Percentiles rank a stretch among this genome's conserved stretches.
phyloP scores from a whole-genome alignment of 306 rosid genomes.

The Corylus americana region DNA sequence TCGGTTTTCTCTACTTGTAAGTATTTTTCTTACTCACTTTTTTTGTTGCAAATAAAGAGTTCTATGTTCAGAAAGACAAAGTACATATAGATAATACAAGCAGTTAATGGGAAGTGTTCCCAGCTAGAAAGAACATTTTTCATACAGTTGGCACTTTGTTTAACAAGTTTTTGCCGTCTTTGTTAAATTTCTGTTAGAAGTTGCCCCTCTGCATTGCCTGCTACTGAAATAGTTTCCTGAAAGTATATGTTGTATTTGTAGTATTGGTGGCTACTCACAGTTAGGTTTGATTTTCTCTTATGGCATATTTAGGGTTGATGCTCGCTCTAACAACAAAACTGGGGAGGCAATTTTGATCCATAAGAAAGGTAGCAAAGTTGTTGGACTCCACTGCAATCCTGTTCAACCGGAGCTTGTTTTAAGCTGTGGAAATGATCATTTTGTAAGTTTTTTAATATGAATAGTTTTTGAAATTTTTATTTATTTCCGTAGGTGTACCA shows the following conservation, averaged over 20 bases:
- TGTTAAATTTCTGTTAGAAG: not conserved
- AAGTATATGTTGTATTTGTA: not conserved
- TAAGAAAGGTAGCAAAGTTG: slow-evolving; percentile 82
- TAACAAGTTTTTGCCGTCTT: not conserved
- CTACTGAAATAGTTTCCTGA: not conserved
- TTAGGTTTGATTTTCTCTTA: slow-evolving; percentile 7
- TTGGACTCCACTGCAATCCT: slow-evolving; percentile 94
- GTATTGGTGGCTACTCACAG: not conserved
- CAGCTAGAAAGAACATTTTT: not conserved
- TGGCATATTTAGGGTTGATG: slow-evolving; percentile 62
- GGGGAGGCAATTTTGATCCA: slow-evolving; percentile 81
- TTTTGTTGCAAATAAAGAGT: not conserved
- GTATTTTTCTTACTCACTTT: slow-evolving; percentile 26
- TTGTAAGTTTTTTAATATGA: slow-evolving; percentile 51
- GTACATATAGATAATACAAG: not conserved
- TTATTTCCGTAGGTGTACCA: not conserved
- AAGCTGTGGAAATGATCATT: slow-evolving; percentile 95
- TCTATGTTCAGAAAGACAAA: not conserved
- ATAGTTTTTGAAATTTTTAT: slow-evolving; percentile 10
- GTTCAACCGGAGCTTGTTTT: slow-evolving; percentile 85
- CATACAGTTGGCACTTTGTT: not conserved
- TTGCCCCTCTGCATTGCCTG: not conserved
- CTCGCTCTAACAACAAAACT: slow-evolving; percentile 59
- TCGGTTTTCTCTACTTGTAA: slow-evolving; percentile 76
- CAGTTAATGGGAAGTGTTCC: not conserved